Percentiles rank a stretch among this genome's conserved stretches.
phyloP scores from a whole-genome alignment of 2,329 filamentous ascomycete genomes.

The Curvularia eragrostidis region DNA sequence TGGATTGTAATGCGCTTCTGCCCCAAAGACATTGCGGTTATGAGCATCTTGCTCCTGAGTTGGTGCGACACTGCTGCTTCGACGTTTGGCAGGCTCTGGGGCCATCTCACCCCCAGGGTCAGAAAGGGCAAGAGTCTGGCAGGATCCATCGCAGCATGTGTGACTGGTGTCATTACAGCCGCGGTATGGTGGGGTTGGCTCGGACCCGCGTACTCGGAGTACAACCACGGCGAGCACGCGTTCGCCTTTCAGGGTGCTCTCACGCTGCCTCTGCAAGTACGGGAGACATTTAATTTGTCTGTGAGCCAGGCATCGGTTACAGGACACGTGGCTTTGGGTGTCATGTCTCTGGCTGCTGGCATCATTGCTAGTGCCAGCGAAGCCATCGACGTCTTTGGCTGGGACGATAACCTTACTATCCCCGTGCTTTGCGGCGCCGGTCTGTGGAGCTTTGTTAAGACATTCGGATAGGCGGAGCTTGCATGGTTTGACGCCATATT shows the following conservation, averaged over 20 bases:
- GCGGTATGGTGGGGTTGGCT: constrained; percentile 88
- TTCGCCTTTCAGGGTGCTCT: constrained; percentile 85
- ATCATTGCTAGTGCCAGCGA: constrained; percentile 88
- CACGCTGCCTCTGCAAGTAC: constrained; percentile 68
- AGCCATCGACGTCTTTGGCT: constrained; percentile 87
- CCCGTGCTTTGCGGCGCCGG: constrained; percentile 87
- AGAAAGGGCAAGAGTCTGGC: constrained; percentile 90
- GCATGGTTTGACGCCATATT: constrained; percentile 10
- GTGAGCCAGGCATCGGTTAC: constrained; percentile 66
- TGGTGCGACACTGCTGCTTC: constrained; percentile 99
- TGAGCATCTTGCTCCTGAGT: constrained; percentile 87
- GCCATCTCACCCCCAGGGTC: constrained; percentile 84
- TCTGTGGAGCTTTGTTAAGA: constrained; percentile 88
- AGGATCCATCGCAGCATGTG: constrained; percentile 82
- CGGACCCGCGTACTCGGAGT: constrained; percentile 61
- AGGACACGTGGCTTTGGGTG: constrained; percentile 74
- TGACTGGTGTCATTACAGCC: constrained; percentile 82
- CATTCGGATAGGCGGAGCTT: constrained; percentile 65
- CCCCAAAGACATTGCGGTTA: constrained; percentile 90
- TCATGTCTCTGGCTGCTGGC: constrained; percentile 88
- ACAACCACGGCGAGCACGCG: constrained; percentile 57
- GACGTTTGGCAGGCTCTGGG: constrained; percentile 90
- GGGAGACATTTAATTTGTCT: constrained; percentile 67
- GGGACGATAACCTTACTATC: constrained; percentile 98
- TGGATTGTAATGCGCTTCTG: constrained; percentile 86